Evolutionary conservation across 768 basidiomycete genomes (phyloP).

Genomic region (Boletus sp.): DNA sequence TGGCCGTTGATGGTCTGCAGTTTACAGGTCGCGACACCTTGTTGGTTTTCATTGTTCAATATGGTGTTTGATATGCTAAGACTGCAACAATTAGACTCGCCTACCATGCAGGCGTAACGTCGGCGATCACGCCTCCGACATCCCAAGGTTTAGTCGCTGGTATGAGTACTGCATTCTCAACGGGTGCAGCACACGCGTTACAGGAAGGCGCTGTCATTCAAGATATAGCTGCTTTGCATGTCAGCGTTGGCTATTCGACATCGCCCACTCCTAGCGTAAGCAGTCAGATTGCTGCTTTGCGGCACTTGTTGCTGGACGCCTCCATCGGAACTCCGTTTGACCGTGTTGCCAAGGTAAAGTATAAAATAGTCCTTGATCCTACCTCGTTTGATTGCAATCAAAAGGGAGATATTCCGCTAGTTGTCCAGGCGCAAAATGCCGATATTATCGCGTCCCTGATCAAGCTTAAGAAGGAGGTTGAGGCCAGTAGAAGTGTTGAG

Average conservation of each 20-base stretch:
- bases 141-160: slow-evolving; percentile 52
- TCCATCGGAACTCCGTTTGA: slow-evolving; percentile 31
- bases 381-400: not conserved
- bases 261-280: slow-evolving; percentile 55
- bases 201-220: slow-evolving; percentile 57
- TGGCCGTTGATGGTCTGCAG: slow-evolving; percentile 70
- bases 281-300: slow-evolving; percentile 74
- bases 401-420: slow-evolving; percentile 69
- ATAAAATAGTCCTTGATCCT: not conserved
- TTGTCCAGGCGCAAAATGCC: slow-evolving; percentile 71
- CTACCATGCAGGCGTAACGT: slow-evolving; percentile 62
- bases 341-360: slow-evolving; percentile 42
- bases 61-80: not conserved
- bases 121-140: slow-evolving; percentile 55
- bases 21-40: slow-evolving; percentile 59
- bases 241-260: slow-evolving; percentile 48
- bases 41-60: slow-evolving; percentile 33
- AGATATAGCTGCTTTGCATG: slow-evolving; percentile 57
- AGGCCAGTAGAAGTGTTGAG: slow-evolving; percentile 38
- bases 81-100: slow-evolving; percentile 48
- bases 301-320: slow-evolving; percentile 53
- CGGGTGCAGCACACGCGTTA: slow-evolving; percentile 53
- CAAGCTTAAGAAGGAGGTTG: slow-evolving; percentile 61
- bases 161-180: slow-evolving; percentile 55
- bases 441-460: slow-evolving; percentile 81